phyloP scores from a whole-genome alignment of 257 asterid species.

The Apocynum venetum region DNA sequence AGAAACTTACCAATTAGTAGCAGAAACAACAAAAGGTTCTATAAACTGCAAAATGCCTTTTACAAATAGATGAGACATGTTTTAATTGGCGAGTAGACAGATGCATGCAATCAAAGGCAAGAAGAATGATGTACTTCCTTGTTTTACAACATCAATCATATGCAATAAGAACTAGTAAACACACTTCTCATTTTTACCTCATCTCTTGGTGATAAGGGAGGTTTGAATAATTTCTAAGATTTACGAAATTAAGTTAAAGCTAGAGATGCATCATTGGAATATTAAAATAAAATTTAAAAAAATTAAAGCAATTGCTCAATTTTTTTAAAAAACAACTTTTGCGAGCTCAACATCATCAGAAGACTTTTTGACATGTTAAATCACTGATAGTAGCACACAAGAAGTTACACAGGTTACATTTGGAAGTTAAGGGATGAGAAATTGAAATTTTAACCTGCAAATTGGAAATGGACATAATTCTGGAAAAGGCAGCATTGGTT shows the following conservation, averaged over 20 bases:
- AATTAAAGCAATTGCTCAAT: not conserved
- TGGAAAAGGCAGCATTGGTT: not conserved
- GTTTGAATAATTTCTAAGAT: not conserved
- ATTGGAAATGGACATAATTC: not conserved
- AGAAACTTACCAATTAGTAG: constrained; percentile 39
- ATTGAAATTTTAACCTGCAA: not conserved
- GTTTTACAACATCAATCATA: not conserved
- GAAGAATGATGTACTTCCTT: not conserved
- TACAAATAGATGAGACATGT: not conserved
- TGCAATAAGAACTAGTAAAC: no score
- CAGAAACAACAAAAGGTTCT: no score
- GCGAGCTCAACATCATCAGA: not conserved
- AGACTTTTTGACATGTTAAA: not conserved
- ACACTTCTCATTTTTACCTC: not conserved
- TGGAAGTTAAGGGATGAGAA: no score
- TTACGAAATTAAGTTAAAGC: not conserved
- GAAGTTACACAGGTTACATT: not conserved
- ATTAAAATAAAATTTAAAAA: not conserved
- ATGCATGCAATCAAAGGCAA: not conserved
- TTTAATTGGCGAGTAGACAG: not conserved
- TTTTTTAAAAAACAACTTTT: not conserved
- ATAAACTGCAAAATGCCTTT: not conserved
- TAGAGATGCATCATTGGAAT: not conserved
- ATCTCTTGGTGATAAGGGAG: not conserved
- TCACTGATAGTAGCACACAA: not conserved